phyloP scores from a whole-genome alignment of 768 basidiomycete species.

The Phaeotremella skinneri region DNA sequence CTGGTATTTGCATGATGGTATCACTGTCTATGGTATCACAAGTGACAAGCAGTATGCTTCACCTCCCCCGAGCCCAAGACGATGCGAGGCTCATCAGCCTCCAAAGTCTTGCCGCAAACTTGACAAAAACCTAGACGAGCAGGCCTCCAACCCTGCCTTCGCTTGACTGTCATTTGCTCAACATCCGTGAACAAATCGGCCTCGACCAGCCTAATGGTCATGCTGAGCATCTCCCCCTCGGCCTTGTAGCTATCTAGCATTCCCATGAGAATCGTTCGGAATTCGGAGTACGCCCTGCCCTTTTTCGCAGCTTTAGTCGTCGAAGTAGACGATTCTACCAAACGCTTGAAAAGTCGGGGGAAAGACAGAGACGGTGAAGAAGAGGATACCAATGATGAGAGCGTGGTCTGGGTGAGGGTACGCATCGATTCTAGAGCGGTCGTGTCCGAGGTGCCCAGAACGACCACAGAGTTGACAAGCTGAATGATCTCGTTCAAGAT shows the following conservation, averaged over 20 bases:
- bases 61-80: conserved; percentile 7
- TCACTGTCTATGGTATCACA: conserved; percentile 4
- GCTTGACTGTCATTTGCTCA: conserved; percentile 55
- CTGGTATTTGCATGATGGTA: background rate
- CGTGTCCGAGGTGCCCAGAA: conserved; percentile 6
- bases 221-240: conserved; percentile 83
- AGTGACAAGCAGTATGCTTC: conserved; percentile 14
- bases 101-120: conserved; percentile 7
- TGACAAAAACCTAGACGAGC: conserved; percentile 8
- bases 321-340: conserved; percentile 70
- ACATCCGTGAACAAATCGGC: conserved; percentile 77
- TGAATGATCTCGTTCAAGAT: conserved; percentile 78
- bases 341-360: conserved; percentile 84
- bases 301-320: conserved; percentile 37
- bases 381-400: conserved; percentile 77
- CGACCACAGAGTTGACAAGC: conserved; percentile 63
- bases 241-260: conserved; percentile 93
- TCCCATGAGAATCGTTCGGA: conserved; percentile 82
- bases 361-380: conserved; percentile 79
- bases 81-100: background rate
- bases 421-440: conserved; percentile 59
- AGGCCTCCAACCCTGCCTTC: conserved; percentile 50
- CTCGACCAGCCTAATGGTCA: conserved; percentile 76
- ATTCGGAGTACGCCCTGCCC: conserved; percentile 68
- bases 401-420: conserved; percentile 75